Base-by-base conservation (phyloP, 441 rosid species). In the Omphalea diandra region DNA sequence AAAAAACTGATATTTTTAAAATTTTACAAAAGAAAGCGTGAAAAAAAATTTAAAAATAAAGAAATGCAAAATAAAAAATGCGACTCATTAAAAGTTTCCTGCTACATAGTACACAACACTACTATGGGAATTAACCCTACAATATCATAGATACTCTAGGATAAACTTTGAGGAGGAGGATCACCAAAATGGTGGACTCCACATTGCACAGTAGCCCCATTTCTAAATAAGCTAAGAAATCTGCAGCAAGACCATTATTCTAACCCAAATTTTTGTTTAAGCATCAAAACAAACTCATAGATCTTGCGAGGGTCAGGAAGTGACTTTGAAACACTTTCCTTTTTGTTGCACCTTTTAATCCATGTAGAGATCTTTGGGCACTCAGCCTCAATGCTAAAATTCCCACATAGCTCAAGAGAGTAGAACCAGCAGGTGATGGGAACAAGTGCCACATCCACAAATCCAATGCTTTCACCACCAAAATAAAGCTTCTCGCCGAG, bases 361-460 rank as follows among this genome's bases (percentile, higher is more conserved):
- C 22, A 46, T 46, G 50, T 5, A 46, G 1, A 3, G 2, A 46
- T 46, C 20, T 46, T 46, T 15, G 50, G 50, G 50, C 50, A 46
- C 20, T 46, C 22, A 2, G n/a, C 7, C 11, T 46, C 22, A 15
- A 46, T 46, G 20, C 50, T 46, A 50, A 50, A 50, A 50, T 50
- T 50, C 7, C 24, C 82, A 41, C 63, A 67, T 4, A 9, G 55
- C 59, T 75, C 68, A 18, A 63, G 70, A 4, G 70, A 38, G 32
- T 73, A 67, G 54, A 73, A 79, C 83, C 80, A 73, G 63, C 68
- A 27, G 18, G 72, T 26, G 49, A 40, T 73, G 4, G 80, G 63
- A 20, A 79, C 50, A 0, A 75, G 59, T 0, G 65, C 69, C 24
- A 78, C 47, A 50, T 74, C 82, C 40, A 78, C 70, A n/a, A 43